Conservation (phyloP, 371 early-diverging fungal genomes). For the Haplosporangium sp. region DNA sequence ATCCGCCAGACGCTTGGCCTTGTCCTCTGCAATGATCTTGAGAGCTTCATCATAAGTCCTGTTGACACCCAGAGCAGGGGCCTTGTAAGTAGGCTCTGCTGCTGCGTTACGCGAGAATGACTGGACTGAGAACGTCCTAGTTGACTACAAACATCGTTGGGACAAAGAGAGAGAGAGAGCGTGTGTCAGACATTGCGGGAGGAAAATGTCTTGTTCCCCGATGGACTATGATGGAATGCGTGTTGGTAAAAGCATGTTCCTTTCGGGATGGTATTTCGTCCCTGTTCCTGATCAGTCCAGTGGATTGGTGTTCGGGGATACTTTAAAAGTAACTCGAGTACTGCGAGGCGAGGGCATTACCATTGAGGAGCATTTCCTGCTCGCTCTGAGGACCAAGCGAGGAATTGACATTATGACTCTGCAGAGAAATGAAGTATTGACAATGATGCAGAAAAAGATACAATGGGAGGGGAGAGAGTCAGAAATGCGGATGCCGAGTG, state of each 20-base stretch:
- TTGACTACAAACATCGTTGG: slow-evolving; percentile 12
- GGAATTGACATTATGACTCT: slow-evolving; percentile 32
- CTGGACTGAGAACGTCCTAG: slow-evolving; percentile 43
- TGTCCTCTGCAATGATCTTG: slow-evolving; percentile 76
- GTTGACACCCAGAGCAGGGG: slow-evolving; percentile 67
- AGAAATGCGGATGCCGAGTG: background rate
- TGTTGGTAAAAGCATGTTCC: no score
- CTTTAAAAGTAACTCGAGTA: background rate
- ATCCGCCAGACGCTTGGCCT: slow-evolving; percentile 66
- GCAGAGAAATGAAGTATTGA: background rate
- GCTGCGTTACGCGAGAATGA: slow-evolving; percentile 28
- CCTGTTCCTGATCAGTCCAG: slow-evolving; percentile 22
- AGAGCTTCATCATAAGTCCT: slow-evolving; percentile 82
- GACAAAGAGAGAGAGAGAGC: background rate
- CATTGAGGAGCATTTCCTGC: slow-evolving; percentile 29
- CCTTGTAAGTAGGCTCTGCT: slow-evolving; percentile 55
- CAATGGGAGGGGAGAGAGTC: background rate
- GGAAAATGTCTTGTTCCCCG: background rate
- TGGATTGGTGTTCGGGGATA: background rate
- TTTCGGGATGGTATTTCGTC: background rate
- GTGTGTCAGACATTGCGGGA: background rate
- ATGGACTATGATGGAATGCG: no score
- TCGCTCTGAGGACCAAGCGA: slow-evolving; percentile 36
- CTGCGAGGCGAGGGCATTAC: slow-evolving; percentile 2
- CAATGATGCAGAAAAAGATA: background rate